Evolutionary conservation across 2,329 filamentous ascomycete species (phyloP).

Genomic region (Zymoseptoria pseudotritici): DNA sequence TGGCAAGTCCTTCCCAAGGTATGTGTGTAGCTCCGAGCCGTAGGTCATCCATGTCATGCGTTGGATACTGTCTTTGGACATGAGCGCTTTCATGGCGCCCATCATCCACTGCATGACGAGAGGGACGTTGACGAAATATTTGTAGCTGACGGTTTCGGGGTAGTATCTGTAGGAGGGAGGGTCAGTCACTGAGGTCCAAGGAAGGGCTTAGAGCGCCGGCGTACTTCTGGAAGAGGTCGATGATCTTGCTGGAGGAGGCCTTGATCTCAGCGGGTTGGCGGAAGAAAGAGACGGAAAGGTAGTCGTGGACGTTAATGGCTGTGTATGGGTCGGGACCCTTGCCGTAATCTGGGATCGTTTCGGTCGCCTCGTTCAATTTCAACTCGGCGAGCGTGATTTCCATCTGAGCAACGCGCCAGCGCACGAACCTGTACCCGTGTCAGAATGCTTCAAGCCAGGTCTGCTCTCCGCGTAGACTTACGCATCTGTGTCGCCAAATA

Average conservation of each 20-base stretch:
- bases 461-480: slow-evolving; percentile 40
- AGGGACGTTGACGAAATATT: slow-evolving; percentile 95
- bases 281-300: slow-evolving; percentile 79
- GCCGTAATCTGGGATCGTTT: slow-evolving; percentile 62
- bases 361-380: slow-evolving; percentile 59
- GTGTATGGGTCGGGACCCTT: slow-evolving; percentile 70
- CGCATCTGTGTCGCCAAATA: slow-evolving; percentile 76
- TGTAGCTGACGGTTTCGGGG: slow-evolving; percentile 80
- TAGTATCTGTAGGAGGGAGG: slow-evolving; percentile 69
- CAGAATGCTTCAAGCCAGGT: not conserved
- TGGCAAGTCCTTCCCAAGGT: slow-evolving; percentile 62
- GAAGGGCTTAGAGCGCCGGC: slow-evolving; percentile 56
- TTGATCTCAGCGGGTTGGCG: slow-evolving; percentile 71
- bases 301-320: slow-evolving; percentile 90
- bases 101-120: slow-evolving; percentile 75
- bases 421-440: slow-evolving; percentile 59
- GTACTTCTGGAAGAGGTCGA: slow-evolving; percentile 68
- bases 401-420: slow-evolving; percentile 87
- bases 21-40: slow-evolving; percentile 59
- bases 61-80: slow-evolving; percentile 42
- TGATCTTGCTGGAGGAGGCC: slow-evolving; percentile 69
- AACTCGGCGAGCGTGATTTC: slow-evolving; percentile 74
- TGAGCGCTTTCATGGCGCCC: slow-evolving; percentile 39
- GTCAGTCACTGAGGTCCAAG: slow-evolving; percentile 57
- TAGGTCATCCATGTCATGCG: slow-evolving; percentile 45